Evolutionary conservation across 177 flowering plant genomes (phyloP), one percentile per base, ranked within the genome.

Genomic region (Vitis hybrid): DNA sequence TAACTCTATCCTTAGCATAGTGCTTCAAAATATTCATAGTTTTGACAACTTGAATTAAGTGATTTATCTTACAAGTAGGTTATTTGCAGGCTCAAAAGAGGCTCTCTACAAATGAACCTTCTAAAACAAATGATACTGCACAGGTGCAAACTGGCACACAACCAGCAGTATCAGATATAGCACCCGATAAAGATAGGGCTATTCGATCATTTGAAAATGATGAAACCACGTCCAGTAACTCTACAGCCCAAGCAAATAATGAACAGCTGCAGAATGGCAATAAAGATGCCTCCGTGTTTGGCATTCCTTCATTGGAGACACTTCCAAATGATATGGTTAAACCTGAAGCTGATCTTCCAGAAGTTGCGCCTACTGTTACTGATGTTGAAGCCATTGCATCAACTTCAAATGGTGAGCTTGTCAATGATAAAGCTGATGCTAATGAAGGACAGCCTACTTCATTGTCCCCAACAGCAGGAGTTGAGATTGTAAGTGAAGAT

Each of bases 11-110:
- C 60, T 70, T 71, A 67, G 5, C 21, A 45, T 62, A 17, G 34
- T 3, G n/a, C 18, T 58, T 26, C n/a, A 18, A 21, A 4, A 55
- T 57, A 39, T 78, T 19, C 11, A 26, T 26, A 49, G 60, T 23
- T 3, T 2, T 4, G 56, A 71, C 19, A 32, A 50, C 23, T 71
- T 60, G 55, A 57, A 48, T n/a, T 66, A 18, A 49, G 11, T 49
- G 64, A 62, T 62, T 48, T 65, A 23, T 71, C 75, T 70, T 30
- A 60, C 64, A 66, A 17, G 21, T 64, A 51, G 64, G 18, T 60
- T 54, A 55, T 74, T 70, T 76, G 23, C 85, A 87, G 89, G 84
- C 76, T 74, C 84, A 76, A 71, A 87, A 76, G 73, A 77, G 75
- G 72, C 80, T 49, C 56, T 56, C 84, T 4, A 15, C 74, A 9